Conservation (phyloP, 169 alveolate species). For the Hepatocystis sp. region DNA sequence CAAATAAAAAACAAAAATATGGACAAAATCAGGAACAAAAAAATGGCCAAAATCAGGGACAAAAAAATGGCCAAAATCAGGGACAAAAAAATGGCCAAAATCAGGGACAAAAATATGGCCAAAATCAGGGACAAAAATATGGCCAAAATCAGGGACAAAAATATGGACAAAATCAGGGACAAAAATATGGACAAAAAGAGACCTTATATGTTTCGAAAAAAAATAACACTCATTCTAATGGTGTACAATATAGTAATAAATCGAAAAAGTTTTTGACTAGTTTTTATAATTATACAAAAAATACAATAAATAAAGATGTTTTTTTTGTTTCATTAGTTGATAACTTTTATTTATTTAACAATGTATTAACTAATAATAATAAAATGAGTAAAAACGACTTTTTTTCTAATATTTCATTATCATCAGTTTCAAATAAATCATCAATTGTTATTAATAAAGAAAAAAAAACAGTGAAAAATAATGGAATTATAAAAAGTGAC, state of each 20-base stretch:
- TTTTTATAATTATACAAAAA: slow-evolving; percentile 57
- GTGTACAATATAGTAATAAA: too few species aligned
- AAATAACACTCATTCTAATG: too few species aligned
- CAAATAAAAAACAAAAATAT: slow-evolving; percentile 31
- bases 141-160: too few species aligned
- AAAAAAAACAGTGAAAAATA: neutral
- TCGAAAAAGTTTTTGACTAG: slow-evolving; percentile 29
- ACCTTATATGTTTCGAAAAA: too few species aligned
- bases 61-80: too few species aligned
- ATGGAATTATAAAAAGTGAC: neutral
- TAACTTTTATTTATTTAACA: slow-evolving; percentile 37
- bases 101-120: too few species aligned
- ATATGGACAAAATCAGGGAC: too few species aligned
- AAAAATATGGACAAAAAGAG: too few species aligned
- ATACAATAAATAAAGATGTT: slow-evolving; percentile 39
- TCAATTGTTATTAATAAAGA: slow-evolving; percentile 1
- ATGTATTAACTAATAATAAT: slow-evolving; percentile 18
- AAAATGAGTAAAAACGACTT: slow-evolving; percentile 25
- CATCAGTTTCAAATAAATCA: slow-evolving; percentile 37
- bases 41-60: too few species aligned
- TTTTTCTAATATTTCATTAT: slow-evolving; percentile 37
- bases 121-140: too few species aligned
- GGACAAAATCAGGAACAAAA: too few species aligned
- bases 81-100: too few species aligned
- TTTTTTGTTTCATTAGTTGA: slow-evolving; percentile 59